phyloP scores from a whole-genome alignment of 331 rosid genomes.

The Saraca asoca region DNA sequence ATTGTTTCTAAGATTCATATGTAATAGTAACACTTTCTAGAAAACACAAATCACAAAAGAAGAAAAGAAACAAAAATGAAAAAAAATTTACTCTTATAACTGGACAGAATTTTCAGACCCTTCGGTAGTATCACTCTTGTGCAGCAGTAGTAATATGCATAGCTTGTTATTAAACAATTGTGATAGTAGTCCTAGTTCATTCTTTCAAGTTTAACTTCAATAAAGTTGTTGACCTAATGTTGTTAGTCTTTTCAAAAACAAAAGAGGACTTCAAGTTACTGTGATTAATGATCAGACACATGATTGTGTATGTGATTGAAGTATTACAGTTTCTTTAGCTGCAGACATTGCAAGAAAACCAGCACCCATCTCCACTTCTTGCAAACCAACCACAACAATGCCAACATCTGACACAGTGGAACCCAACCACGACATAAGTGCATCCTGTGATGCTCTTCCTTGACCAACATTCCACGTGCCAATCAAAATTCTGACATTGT shows the following conservation, averaged over 20 bases:
- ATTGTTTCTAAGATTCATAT: conserved; percentile 8
- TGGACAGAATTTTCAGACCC: background rate
- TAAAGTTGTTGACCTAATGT: conserved; percentile 1
- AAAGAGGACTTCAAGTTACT: conserved; percentile 5
- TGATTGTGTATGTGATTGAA: conserved; percentile 20
- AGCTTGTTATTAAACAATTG: conserved; percentile 10
- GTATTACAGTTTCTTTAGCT: conserved; percentile 94
- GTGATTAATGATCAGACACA: conserved; percentile 26
- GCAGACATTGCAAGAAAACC: conserved; percentile 99
- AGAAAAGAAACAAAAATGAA: background rate
- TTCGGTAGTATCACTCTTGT: background rate
- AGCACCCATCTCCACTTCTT: conserved; percentile 99
- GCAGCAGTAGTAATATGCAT: conserved; percentile 7
- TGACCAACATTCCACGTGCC: conserved; percentile 99
- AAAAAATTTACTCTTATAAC: background rate
- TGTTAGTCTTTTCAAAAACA: background rate
- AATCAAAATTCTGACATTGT: conserved; percentile 75
- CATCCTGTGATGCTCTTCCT: conserved; percentile 88
- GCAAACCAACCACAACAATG: conserved; percentile 90
- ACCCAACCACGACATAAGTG: conserved; percentile 88
- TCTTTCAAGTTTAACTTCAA: conserved; percentile 16
- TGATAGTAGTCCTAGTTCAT: conserved; percentile 7
- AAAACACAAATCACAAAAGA: background rate
- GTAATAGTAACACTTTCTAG: background rate
- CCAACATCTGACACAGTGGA: conserved; percentile 86